Percentiles rank a stretch among this genome's conserved stretches.
phyloP scores from a whole-genome alignment of 352 stramenopile genomes.

The Phytopythium delawarense region DNA sequence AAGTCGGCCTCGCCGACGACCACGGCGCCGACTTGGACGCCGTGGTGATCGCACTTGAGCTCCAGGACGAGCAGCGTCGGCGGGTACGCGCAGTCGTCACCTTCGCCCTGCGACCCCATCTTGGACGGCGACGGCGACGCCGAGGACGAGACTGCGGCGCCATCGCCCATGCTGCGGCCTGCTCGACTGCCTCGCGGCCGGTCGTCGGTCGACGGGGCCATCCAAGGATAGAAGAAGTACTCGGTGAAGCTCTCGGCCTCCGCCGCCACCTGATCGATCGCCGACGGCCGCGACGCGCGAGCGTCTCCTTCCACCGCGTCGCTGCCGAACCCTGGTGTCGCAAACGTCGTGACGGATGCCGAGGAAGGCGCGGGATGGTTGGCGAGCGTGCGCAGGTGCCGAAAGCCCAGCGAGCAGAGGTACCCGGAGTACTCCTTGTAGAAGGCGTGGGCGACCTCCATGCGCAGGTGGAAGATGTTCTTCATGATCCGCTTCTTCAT shows the following conservation, averaged over 20 bases:
- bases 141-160: background rate
- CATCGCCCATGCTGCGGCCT: background rate
- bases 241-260: slow-evolving; percentile 58
- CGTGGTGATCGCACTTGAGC: slow-evolving; percentile 73
- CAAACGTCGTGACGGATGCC: slow-evolving; percentile 14
- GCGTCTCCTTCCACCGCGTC: slow-evolving; percentile 7
- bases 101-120: background rate
- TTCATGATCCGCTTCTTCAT: slow-evolving; percentile 75
- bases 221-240: slow-evolving; percentile 58
- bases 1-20: slow-evolving; percentile 62
- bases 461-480: slow-evolving; percentile 59
- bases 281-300: slow-evolving; percentile 10
- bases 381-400: slow-evolving; percentile 39
- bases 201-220: slow-evolving; percentile 25
- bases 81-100: slow-evolving; percentile 7
- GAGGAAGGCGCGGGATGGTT: slow-evolving; percentile 4
- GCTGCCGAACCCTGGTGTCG: slow-evolving; percentile 3
- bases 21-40: slow-evolving; percentile 54
- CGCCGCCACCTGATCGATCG: slow-evolving; percentile 23
- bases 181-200: background rate
- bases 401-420: slow-evolving; percentile 62
- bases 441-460: slow-evolving; percentile 71
- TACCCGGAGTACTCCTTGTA: slow-evolving; percentile 64
- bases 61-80: slow-evolving; percentile 53
- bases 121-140: background rate